Evolutionary conservation across 768 basidiomycete species (phyloP), one percentile per base, ranked within the genome.

Genomic region (Filobasidium wieringae): DNA sequence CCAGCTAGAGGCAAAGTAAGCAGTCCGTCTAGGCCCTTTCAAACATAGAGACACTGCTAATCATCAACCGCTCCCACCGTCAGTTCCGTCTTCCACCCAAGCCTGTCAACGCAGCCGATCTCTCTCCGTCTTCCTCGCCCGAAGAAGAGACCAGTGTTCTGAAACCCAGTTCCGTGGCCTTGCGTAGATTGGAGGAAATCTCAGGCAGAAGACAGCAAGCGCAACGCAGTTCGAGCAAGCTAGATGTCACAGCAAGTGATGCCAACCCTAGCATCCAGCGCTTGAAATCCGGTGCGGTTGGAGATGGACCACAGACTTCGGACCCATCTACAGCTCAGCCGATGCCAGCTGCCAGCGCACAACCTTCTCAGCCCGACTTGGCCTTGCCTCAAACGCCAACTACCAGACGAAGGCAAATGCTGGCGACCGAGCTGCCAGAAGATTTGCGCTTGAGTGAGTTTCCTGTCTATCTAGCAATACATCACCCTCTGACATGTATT

Each of bases 361-460:
- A 19, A 47, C 14, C 24, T 22, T 27, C 43, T 11, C 43, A 47
- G 43, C 43, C 22, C 17, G 43, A 47, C 43, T 27, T 47, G 0
- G 75, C 77, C 4, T 76, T 80, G 17, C 86, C 87, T 2, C 84
- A 85, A 63, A 88, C 87, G 0, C 90, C 90, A 0, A 82, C 86
- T 33, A 88, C 90, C 40, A 90, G 88, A 2, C 80, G 90, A 2
- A 78, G 87, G 51, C 79, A 81, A 63, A 92, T 92, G 87, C 78
- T 92, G 45, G 78, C 83, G 55, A 85, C 83, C 4, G 90, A 93
- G 73, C 77, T 93, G 68, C 84, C 85, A 31, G 90, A 93, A 74
- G 85, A 84, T 58, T 74, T 93, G 61, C 78, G 90, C 22, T 77
- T 85, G 45, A 86, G 60, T 61, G 19, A 57, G 59, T 60, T 7